Evolutionary conservation across 805 yeast genomes (phyloP).

Genomic region (Zygotorulaspora danielsina): DNA sequence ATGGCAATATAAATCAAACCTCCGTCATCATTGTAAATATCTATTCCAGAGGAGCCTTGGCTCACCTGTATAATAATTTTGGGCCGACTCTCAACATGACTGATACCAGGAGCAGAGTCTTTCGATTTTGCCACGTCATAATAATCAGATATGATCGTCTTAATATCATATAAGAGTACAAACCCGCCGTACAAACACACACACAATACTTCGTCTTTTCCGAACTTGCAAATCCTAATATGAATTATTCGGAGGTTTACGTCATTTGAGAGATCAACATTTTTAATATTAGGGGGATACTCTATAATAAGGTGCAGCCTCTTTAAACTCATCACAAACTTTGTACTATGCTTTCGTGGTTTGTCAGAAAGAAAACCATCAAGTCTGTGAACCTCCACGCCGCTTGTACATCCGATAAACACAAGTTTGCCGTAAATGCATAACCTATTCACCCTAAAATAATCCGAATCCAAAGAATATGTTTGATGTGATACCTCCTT

Average conservation of each 20-base stretch:
- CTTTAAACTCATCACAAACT: conserved; percentile 1
- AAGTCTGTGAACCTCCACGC: conserved; percentile 13
- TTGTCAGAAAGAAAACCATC: conserved; percentile 7
- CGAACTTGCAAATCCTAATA: conserved; percentile 39
- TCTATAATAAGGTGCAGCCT: conserved; percentile 3
- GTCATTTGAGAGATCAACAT: conserved; percentile 2
- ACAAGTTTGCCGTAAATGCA: conserved; percentile 12
- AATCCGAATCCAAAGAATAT: not conserved
- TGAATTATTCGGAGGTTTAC: conserved; percentile 48
- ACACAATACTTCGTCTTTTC: conserved; percentile 42
- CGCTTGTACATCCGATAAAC: conserved; percentile 10
- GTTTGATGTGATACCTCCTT: conserved; percentile 3
- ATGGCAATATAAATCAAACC: conserved; percentile 16
- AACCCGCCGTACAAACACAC: conserved; percentile 56
- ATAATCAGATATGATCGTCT: conserved; percentile 21
- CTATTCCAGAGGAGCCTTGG: conserved; percentile 28
- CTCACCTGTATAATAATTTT: conserved; percentile 10
- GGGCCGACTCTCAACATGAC: conserved; percentile 5
- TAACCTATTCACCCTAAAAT: conserved; percentile 16
- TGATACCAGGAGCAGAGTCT: not conserved
- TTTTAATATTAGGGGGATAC: not conserved
- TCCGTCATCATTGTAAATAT: conserved; percentile 10
- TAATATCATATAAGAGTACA: conserved; percentile 38
- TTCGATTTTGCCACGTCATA: not conserved
- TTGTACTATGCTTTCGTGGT: conserved; percentile 3